Evolutionary conservation across 192 early-diverging fungal species (phyloP), one percentile per base, ranked within the genome.

Genomic region (Backusella luteola): DNA sequence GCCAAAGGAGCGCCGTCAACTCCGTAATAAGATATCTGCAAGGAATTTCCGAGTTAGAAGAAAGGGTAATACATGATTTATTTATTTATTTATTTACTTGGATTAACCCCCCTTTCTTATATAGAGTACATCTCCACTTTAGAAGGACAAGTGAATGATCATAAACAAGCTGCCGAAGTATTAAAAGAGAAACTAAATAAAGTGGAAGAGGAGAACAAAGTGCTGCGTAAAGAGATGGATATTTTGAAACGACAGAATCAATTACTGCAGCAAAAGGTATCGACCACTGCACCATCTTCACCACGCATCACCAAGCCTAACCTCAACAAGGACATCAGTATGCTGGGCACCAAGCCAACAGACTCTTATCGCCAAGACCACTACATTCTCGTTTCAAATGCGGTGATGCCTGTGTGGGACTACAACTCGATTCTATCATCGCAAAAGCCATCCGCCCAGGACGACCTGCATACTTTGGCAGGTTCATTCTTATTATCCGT

Each of bases 21-120:
- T 92, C 76, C 83, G 92, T 75, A 93, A 93, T 84, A 93, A 93
- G 73, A 89, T 93, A 36, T 90, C 89, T 26, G 92, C 92, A 34
- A 83, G 91, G 75, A 92, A 91, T 79, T 93, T 93, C 80, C 83
- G 92, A 34, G 85, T 89, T 68, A 88, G 92, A 52, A 81, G 91
- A 78, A 93, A 93, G 83, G 92, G 80, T 81, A 56, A 69, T 66
- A 39, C 34, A 68, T 67, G 11, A 56, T n/a, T 7, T 59, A 59
- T 59, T 7, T 59, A 59, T 59, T 59, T 59, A 23, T 59, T 26
- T 34, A 14, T 36, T 67, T 35, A 15, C 35, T 7, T 36, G 67
- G 3, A 15, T 52, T 71, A 34, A 46, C 41, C 26, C 23, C 21
- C 23, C 23, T 59, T 9, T 56, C 11, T 11, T 41, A 36, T 39